phyloP scores from a whole-genome alignment of 177 flowering plant species.

The Tripterygium wilfordii region DNA sequence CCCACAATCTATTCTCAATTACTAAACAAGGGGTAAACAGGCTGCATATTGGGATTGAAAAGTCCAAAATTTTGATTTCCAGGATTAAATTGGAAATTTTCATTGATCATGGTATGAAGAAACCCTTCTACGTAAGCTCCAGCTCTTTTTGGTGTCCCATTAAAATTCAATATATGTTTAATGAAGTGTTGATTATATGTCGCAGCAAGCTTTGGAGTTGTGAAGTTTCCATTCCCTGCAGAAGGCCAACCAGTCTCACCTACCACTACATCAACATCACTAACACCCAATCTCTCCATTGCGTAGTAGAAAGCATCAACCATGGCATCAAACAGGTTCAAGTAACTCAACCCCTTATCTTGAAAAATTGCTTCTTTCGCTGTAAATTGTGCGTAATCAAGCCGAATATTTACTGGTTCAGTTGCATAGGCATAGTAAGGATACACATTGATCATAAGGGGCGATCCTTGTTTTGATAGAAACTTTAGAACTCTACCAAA shows the following conservation, averaged over 20 bases:
- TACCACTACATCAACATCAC: constrained; percentile 13
- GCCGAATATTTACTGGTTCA: constrained; percentile 8
- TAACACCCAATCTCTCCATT: constrained; percentile 18
- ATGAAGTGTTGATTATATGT: constrained; percentile 21
- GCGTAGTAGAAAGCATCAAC: constrained; percentile 32
- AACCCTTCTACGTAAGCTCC: constrained; percentile 5
- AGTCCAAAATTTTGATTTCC: constrained; percentile 24
- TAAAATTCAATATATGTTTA: not conserved
- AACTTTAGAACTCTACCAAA: constrained; percentile 15
- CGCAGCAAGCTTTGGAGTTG: constrained; percentile 12
- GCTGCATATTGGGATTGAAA: constrained; percentile 12
- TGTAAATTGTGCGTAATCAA: constrained; percentile 22
- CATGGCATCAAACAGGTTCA: constrained; percentile 35
- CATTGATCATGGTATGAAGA: constrained; percentile 21
- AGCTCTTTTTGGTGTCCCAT: constrained; percentile 22
- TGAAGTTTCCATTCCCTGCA: constrained; percentile 13
- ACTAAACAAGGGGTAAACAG: constrained; percentile 18
- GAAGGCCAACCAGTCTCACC: constrained; percentile 38
- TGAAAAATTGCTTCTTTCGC: constrained; percentile 8
- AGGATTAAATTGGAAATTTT: constrained; percentile 17
- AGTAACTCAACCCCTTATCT: constrained; percentile 23
- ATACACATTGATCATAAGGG: constrained; percentile 28
- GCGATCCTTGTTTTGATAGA: constrained; percentile 6
- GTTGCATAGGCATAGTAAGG: constrained; percentile 28
- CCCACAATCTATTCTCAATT: too few species aligned